Base-by-base conservation (phyloP, 169 alveolate genomes). In the Besnoitia besnoiti region DNA sequence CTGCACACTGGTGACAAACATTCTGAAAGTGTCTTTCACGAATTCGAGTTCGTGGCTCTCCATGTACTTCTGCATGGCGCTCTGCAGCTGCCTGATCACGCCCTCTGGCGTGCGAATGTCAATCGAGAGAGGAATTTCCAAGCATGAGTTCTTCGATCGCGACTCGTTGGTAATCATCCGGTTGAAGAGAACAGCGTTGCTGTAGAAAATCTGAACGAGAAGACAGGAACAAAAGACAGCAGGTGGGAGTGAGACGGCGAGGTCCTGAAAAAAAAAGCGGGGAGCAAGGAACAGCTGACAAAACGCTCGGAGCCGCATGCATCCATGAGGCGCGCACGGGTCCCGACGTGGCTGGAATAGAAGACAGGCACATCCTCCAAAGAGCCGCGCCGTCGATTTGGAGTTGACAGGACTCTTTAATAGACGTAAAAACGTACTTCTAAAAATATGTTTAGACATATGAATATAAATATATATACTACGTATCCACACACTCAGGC, bases 131-230 rank as follows among this genome's bases (percentile, higher is more conserved):
- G 50, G 40, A 49, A 90, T 39, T 51, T 79, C 90, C 19, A 90
- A 90, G 33, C 89, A 67, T 27, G 90, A 79, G 39, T 49, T 62
- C 85, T 90, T 90, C 44, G 91, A 76, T 59, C 94, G 61, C 44
- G 90, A 80, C 44, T 90, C 94, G 55, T 90, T 90, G 33, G 91
- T 90, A 44, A 90, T 80, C 0, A 90, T 91, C 55, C 94, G 94
- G 33, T 87, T 62, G 88, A 80, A 90, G 50, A 90, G 51, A 33
- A 44, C 40, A 75, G 90, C 90, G 85, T 82, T 79, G 90, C 85
- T 80, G 85, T 80, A 80, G 27, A 90, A 46, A 76, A 80, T 14
- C 90, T 90, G 90, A 10, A 76, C n/a, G 14, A 21, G 39, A 2
- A 73, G 47, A 16, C 16, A 24, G 33, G 82, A 19, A 35, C 24